Percentiles rank a stretch among this genome's conserved stretches.
Evolutionary conservation across 306 rosid species (phyloP).

Genomic region (Fragaria nilgerrensis): DNA sequence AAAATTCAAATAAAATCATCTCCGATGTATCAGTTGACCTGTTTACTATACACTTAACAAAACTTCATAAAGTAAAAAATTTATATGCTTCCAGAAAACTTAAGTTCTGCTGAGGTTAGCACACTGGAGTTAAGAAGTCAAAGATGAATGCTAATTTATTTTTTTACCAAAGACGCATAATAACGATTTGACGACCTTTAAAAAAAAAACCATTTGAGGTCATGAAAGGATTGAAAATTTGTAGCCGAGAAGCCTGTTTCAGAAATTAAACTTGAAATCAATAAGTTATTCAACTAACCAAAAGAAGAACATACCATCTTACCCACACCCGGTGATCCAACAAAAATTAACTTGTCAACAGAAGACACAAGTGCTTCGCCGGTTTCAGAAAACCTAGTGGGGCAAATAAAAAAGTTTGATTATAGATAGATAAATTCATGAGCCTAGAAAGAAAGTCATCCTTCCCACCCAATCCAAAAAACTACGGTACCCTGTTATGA

Average conservation of each 20-base stretch:
- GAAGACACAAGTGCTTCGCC: conserved; percentile 95
- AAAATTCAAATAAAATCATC: background rate
- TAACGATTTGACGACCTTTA: too few relatives aligned
- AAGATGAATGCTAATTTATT: background rate
- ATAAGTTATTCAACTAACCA: conserved; percentile 22
- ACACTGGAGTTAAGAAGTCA: background rate
- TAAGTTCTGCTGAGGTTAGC: background rate
- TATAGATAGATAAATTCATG: conserved; percentile 22
- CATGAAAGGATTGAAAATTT: background rate
- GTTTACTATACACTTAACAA: background rate
- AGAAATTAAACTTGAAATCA: background rate
- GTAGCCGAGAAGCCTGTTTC: background rate
- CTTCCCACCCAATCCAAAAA: background rate
- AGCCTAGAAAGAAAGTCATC: conserved; percentile 2
- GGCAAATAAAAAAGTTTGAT: conserved; percentile 15
- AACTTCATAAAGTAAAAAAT: background rate
- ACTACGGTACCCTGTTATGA: conserved; percentile 77
- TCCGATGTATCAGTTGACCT: background rate
- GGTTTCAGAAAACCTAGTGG: conserved; percentile 86
- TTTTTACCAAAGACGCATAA: too few relatives aligned
- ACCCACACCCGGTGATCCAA: conserved; percentile 97
- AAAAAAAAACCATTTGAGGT: background rate
- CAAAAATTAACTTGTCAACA: conserved; percentile 90
- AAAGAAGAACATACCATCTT: conserved; percentile 70
- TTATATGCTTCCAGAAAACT: background rate